Evolutionary conservation across 2,329 filamentous ascomycete species (phyloP), one percentile per base, ranked within the genome.

Genomic region (Tolypocladium guangdongense): DNA sequence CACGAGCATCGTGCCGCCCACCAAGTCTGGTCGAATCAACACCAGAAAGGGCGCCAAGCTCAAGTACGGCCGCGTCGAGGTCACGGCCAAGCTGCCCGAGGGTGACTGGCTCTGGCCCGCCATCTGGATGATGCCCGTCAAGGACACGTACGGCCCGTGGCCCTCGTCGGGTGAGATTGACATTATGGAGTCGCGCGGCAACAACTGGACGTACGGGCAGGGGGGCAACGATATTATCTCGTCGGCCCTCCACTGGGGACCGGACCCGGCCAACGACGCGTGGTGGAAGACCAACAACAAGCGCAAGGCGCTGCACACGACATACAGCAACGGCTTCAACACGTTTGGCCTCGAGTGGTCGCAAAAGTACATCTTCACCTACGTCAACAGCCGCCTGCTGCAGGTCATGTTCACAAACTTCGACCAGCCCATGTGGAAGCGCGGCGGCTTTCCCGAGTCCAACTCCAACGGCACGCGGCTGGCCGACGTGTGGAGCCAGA

Each of bases 21-120:
- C 87, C 57, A 84, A 82, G 61, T 92, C 89, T 1, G 89, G 82
- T 7, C 86, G 89, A 56, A 82, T 95, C 71, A 86, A 84, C 71
- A 91, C 87, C 54, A 86, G 81, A 64, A 80, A 80, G 45, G 81
- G 84, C 18, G 82, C 82, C 7, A 78, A 72, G 18, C 88, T 95
- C 74, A 88, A 83, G 69, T 95, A 88, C 65, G 89, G 89, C 49
- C 86, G 87, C 45, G 78, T 95, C 51, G 87, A 95, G 66, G 88
- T 95, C 6, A 83, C 78, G 1, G 89, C 89, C 30, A 85, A 85
- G 69, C 72, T 93, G 32, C 88, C 89, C 5, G 68, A 74, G 49
- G 89, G 89, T 52, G 88, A 93, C 71, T 93, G 89, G 89, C 77
- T 95, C 12, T 93, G 89, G 89, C 89, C 89, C 2, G 88, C 88